Evolutionary conservation across 441 rosid species (phyloP), one percentile per base, ranked within the genome.

Genomic region (Euphorbia celastroides): DNA sequence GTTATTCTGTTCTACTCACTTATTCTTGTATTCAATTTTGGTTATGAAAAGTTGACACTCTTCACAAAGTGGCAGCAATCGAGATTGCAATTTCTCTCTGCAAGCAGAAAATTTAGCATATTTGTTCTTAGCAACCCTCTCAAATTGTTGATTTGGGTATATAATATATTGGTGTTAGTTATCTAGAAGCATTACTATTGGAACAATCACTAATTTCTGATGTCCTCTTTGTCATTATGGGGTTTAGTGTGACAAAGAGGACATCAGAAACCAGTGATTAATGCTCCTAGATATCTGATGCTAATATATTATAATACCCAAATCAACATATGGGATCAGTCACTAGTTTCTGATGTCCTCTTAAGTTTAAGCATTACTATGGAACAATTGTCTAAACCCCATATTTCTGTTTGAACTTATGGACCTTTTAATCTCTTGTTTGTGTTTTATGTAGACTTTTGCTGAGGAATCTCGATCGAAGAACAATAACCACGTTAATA

Each of bases 401-500:
- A 7, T 51, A 42, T n/a, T 44, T 25, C 1, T 42, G 9, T 62
- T 56, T 54, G 56, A 31, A 32, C 56, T 25, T 13, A 6, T 19
- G 17, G 8, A 23, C 23, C 30, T 7, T 34, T 11, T 34, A 28
- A 23, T 57, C 16, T n/a, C 12, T 30, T 41, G 51, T 56, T 62
- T 57, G 56, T 51, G 68, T 46, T 44, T 44, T 28, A 26, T 30
- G 26, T 38, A 48, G 58, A 34, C 34, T 41, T 38, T 7, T 56
- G 23, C 17, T 1, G 13, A 27, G 62, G 70, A 31, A 52, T 28
- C 60, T 16, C n/a, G 36, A 34, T 66, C 28, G 38, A 62, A 50
- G 70, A 66, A 56, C 63, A 7, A 25, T 55, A 64, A 60, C 56
- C 32, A 70, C 13, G 59, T 23, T 32, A 57, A 60, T 46, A 65